A percentile compares a stretch with the other conserved stretches of the same genome.
Conservation (phyloP, 2,329 filamentous ascomycete species). For the Neopestalotiopsis sp. region DNA sequence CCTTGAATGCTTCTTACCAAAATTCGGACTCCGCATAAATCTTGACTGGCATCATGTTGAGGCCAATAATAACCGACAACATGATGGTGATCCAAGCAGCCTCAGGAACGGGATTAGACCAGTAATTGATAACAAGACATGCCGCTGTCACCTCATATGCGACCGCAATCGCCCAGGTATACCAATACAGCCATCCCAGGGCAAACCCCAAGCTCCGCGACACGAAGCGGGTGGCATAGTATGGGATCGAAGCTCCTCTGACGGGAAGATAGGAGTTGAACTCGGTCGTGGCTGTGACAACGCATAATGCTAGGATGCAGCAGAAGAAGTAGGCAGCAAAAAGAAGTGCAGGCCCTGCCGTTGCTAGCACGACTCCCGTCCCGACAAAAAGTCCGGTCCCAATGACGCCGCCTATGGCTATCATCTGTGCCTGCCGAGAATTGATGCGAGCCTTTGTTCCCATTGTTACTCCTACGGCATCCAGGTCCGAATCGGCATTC, state of each 20-base stretch:
- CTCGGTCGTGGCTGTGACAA: slow-evolving; percentile 47
- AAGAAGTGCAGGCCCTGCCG: slow-evolving; percentile 38
- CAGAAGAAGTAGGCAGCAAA: slow-evolving; percentile 51
- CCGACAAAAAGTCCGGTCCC: slow-evolving; percentile 51
- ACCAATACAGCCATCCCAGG: slow-evolving; percentile 47
- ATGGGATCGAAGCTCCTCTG: slow-evolving; percentile 22
- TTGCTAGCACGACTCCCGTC: slow-evolving; percentile 28
- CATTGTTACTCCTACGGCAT: neutral
- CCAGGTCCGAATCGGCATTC: neutral
- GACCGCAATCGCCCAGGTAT: slow-evolving; percentile 49
- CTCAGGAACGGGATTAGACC: slow-evolving; percentile 26
- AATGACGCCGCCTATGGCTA: slow-evolving; percentile 19
- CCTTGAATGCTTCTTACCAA: slow-evolving; percentile 25
- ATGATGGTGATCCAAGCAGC: slow-evolving; percentile 51
- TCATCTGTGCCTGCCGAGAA: slow-evolving; percentile 23
- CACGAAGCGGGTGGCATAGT: slow-evolving; percentile 30
- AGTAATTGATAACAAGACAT: slow-evolving; percentile 47
- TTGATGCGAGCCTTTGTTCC: slow-evolving; percentile 16
- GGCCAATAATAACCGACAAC: slow-evolving; percentile 41
- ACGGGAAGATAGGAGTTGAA: slow-evolving; percentile 28
- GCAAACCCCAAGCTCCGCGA: slow-evolving; percentile 38
- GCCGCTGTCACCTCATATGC: slow-evolving; percentile 50
- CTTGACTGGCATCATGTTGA: slow-evolving; percentile 46
- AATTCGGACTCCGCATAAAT: slow-evolving; percentile 59
- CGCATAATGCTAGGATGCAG: slow-evolving; percentile 57